Evolutionary conservation across 805 yeast genomes (phyloP), one percentile per base, ranked within the genome.

Genomic region (Citeromyces nyonsensis): DNA sequence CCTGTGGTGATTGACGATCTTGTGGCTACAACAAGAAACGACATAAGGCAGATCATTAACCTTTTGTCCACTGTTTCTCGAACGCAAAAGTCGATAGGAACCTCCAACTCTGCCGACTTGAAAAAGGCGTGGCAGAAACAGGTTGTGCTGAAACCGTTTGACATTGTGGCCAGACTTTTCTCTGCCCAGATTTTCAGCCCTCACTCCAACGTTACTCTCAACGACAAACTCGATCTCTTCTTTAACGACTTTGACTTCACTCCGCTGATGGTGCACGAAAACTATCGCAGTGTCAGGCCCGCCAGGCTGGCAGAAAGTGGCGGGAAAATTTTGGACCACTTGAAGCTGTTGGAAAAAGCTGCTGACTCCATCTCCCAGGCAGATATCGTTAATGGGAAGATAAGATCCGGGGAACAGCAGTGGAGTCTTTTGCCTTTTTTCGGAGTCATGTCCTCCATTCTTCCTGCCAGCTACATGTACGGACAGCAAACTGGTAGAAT

Each of bases 191-290:
- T 70, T 10, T 80, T 73, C 51, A 59, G 73, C 35, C 66, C 60
- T 12, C 57, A 54, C 41, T 56, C 69, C 3, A 53, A 57, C n/a
- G 64, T 68, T 36, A 62, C 74, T 2, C 51, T 88, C 39, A 79
- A 76, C 51, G 94, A 84, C 40, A 81, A 84, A 48, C 75, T 88
- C 45, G 88, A 81, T 44, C 63, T 84, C 33, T 91, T 85, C 49
- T 91, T 91, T 60, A 85, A 84, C 52, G 98, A 91, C 54, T 81
- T 83, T 54, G 95, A 85, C 48, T 79, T 91, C 49, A 75, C 94
- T 2, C 97, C 98, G 4, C 62, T 88, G 38, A 88, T 91, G 97
- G 69, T 91, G 33, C 96, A 88, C 48, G 98, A 91, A 51, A 91
- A 91, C 55, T 91, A 91, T 49, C 52, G 83, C 31, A 56, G 56